Conservation (phyloP, 306 rosid genomes). For the Prunus mira region DNA sequence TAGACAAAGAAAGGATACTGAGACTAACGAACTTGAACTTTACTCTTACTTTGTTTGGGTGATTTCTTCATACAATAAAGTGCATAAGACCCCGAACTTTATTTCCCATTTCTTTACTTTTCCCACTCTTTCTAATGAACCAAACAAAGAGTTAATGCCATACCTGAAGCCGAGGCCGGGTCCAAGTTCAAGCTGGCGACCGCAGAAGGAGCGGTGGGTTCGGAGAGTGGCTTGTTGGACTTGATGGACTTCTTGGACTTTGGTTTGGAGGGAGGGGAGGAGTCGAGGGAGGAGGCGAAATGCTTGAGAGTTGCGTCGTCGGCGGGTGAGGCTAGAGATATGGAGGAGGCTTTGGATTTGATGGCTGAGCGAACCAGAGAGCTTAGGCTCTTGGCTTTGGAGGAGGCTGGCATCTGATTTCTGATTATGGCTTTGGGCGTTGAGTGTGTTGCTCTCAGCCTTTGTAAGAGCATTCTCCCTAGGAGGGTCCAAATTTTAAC, state of each 20-base stretch:
- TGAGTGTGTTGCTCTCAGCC: neutral
- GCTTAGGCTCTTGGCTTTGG: conserved; percentile 33
- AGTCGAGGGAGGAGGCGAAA: conserved; percentile 21
- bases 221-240: conserved; percentile 4
- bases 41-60: neutral
- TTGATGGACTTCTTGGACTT: neutral
- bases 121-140: conserved; percentile 10
- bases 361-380: conserved; percentile 25
- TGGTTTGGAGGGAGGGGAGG: conserved; percentile 17
- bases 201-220: neutral
- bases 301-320: conserved; percentile 20
- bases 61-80: neutral
- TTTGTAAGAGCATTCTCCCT: no score
- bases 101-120: neutral
- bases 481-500: no score
- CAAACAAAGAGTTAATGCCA: neutral
- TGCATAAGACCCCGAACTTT: neutral
- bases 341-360: conserved; percentile 12
- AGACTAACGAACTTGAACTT: conserved; percentile 19
- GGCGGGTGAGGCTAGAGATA: conserved; percentile 5
- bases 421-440: neutral
- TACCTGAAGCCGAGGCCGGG: conserved; percentile 49
- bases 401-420: conserved; percentile 41
- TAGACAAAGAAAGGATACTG: neutral
- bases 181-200: conserved; percentile 39